phyloP scores from a whole-genome alignment of 805 yeast species.

The Ogataea henricii region DNA sequence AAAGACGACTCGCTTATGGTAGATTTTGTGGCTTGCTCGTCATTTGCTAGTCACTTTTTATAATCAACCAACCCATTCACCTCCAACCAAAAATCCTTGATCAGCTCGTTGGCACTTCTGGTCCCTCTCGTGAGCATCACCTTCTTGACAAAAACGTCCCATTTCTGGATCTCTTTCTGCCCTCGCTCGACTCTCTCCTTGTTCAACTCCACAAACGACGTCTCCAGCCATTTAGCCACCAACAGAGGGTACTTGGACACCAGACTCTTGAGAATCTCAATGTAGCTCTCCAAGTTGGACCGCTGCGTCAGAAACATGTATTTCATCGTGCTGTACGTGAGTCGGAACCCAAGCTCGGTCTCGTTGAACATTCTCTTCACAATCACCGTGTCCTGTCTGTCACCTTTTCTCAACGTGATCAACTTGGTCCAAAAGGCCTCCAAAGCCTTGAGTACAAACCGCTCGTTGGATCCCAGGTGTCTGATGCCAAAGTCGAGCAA shows the following conservation, averaged over 20 bases:
- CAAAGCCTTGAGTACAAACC: constrained; percentile 54
- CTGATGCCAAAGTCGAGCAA: constrained; percentile 39
- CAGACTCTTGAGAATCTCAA: constrained; percentile 49
- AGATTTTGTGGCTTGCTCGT: background rate
- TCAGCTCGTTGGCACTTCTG: constrained; percentile 54
- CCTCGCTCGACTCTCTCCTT: constrained; percentile 25
- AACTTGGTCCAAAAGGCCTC: constrained; percentile 57
- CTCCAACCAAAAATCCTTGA: constrained; percentile 66
- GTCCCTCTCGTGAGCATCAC: constrained; percentile 66
- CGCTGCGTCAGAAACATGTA: constrained; percentile 54
- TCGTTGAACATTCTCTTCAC: constrained; percentile 30
- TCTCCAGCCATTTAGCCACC: constrained; percentile 50
- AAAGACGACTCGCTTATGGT: too few species aligned
- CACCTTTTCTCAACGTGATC: constrained; percentile 46
- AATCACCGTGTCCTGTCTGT: constrained; percentile 38
- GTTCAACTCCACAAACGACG: constrained; percentile 33
- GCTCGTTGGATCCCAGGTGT: constrained; percentile 50
- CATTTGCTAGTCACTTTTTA: constrained; percentile 6
- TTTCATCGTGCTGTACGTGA: constrained; percentile 40
- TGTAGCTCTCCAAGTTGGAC: constrained; percentile 61
- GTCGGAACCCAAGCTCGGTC: constrained; percentile 33
- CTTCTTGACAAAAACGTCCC: constrained; percentile 53
- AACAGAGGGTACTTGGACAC: constrained; percentile 39
- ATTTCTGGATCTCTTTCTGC: constrained; percentile 31
- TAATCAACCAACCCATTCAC: constrained; percentile 56